A percentile compares a stretch with the other conserved stretches of the same genome.
Conservation (phyloP, 495 filamentous ascomycete genomes). For the Penicillium subrubescens region DNA sequence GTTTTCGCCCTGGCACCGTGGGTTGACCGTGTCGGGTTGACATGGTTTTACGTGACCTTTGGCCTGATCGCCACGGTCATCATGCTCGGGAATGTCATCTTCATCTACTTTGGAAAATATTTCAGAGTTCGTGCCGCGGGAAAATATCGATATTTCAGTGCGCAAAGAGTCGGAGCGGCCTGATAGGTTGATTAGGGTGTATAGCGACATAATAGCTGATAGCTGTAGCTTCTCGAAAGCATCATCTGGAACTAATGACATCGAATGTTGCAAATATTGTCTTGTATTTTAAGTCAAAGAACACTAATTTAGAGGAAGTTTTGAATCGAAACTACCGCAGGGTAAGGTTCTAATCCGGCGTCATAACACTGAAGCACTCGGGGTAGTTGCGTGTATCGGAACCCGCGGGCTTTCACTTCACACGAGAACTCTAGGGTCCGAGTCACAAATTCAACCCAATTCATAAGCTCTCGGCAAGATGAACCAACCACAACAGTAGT, state of each 20-base stretch:
- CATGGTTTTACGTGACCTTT: slow-evolving; percentile 27
- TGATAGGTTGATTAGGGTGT: not conserved
- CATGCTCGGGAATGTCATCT: slow-evolving; percentile 23
- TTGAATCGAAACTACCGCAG: no score
- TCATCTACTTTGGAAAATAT: slow-evolving; percentile 26
- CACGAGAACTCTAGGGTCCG: not conserved
- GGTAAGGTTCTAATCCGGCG: not conserved
- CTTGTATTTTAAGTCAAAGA: no score
- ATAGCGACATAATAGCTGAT: not conserved
- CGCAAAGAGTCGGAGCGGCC: not conserved
- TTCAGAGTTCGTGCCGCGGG: slow-evolving; percentile 12
- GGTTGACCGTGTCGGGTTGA: slow-evolving; percentile 26
- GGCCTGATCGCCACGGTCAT: slow-evolving; percentile 19
- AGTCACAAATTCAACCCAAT: not conserved
- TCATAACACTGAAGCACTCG: not conserved
- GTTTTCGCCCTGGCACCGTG: slow-evolving; percentile 39
- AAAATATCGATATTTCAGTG: slow-evolving; percentile 21
- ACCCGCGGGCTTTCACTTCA: not conserved
- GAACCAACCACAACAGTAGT: not conserved
- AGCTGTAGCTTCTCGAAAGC: not conserved
- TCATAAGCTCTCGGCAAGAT: not conserved
- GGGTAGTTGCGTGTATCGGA: not conserved
- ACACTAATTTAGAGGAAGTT: no score
- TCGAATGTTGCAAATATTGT: no score
- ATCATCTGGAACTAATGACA: no score